Percentiles rank a stretch among this genome's conserved stretches.
phyloP scores from a whole-genome alignment of 768 basidiomycete species.

The Lactarius quietus region DNA sequence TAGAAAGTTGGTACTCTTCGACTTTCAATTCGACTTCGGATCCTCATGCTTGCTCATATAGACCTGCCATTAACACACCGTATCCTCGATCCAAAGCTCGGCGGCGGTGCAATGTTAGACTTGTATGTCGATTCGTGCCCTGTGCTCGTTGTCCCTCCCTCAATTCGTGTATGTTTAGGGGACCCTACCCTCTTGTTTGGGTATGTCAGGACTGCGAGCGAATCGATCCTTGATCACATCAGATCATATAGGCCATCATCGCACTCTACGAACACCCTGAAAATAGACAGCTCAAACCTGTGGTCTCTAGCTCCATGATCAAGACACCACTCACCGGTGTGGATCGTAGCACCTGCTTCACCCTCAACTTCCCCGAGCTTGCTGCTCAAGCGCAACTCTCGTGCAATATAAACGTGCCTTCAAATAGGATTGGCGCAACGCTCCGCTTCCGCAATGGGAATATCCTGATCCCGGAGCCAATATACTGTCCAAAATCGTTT shows the following conservation, averaged over 20 bases:
- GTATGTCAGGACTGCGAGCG: constrained; percentile 36
- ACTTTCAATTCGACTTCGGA: background rate
- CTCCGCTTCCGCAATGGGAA: constrained; percentile 75
- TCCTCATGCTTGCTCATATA: constrained; percentile 28
- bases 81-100: constrained; percentile 74
- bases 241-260: constrained; percentile 59
- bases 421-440: constrained; percentile 48
- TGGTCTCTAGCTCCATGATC: constrained; percentile 67
- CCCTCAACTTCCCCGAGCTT: constrained; percentile 63
- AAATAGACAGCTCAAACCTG: constrained; percentile 59
- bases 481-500: constrained; percentile 64
- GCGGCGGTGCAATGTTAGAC: constrained; percentile 81
- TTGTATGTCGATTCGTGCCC: constrained; percentile 47
- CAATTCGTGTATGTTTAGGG: constrained; percentile 40
- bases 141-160: too few species aligned
- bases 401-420: constrained; percentile 57
- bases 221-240: background rate
- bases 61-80: constrained; percentile 67
- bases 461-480: constrained; percentile 60
- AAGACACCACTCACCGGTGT: constrained; percentile 77
- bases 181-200: constrained; percentile 82
- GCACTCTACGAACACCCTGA: constrained; percentile 73
- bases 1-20: constrained; percentile 49
- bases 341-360: constrained; percentile 73
- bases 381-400: constrained; percentile 70